Evolutionary conservation across 805 yeast species (phyloP).

Genomic region (Starmerella sp.): DNA sequence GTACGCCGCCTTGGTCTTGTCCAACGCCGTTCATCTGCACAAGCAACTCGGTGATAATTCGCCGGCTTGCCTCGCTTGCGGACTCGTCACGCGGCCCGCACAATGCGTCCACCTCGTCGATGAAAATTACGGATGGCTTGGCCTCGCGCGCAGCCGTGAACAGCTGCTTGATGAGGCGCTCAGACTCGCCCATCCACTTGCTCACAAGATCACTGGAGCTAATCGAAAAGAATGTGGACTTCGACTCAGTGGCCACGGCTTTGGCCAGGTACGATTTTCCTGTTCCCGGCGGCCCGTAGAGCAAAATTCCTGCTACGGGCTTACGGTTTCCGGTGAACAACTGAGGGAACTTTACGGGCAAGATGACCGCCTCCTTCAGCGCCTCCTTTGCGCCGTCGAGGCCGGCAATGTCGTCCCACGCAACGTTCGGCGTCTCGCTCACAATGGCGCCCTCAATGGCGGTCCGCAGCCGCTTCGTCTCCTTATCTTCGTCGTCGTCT

Average conservation of each 20-base stretch:
- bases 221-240: conserved; percentile 90
- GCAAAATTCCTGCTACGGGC: conserved; percentile 79
- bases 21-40: conserved; percentile 99
- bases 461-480: conserved; percentile 77
- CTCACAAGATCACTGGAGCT: conserved; percentile 93
- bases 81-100: conserved; percentile 99
- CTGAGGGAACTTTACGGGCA: conserved; percentile 94
- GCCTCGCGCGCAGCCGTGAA: conserved; percentile 94
- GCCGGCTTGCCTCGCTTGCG: conserved; percentile 88
- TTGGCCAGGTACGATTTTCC: conserved; percentile 95
- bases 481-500: conserved; percentile 62
- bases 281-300: conserved; percentile 94
- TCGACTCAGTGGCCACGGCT: conserved; percentile 98
- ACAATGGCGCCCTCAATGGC: conserved; percentile 88
- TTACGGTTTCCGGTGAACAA: conserved; percentile 87
- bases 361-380: conserved; percentile 88
- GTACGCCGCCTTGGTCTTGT: conserved; percentile 80
- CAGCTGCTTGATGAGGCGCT: conserved; percentile 86
- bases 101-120: conserved; percentile 95
- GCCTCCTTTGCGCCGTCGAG: conserved; percentile 93
- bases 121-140: conserved; percentile 90
- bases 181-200: conserved; percentile 99
- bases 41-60: conserved; percentile 88
- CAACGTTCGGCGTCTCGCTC: conserved; percentile 81
- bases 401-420: conserved; percentile 95